Percentiles rank a stretch among this genome's conserved stretches.
Conservation (phyloP, 352 stramenopile genomes). For the Globisporangium yorkense region DNA sequence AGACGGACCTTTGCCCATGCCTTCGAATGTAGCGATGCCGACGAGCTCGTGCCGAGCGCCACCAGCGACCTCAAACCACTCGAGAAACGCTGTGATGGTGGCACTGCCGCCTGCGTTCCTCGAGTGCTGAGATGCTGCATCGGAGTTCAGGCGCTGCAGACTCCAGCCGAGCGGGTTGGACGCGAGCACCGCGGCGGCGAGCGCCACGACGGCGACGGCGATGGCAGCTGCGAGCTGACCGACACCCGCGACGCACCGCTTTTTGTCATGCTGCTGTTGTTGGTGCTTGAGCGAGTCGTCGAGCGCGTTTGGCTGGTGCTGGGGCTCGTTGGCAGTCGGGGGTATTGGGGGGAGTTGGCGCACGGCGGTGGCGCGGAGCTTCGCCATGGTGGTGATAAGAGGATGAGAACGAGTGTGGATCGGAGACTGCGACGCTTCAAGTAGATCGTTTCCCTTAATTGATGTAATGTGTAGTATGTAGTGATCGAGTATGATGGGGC, state of each 20-base stretch:
- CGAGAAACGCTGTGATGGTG: slow-evolving; percentile 20
- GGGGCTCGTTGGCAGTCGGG: no score
- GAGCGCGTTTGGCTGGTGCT: background rate
- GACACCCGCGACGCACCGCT: slow-evolving; percentile 5
- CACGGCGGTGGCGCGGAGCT: background rate
- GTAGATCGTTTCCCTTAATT: background rate
- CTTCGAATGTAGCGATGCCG: slow-evolving; percentile 20
- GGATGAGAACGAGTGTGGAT: background rate
- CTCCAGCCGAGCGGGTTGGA: slow-evolving; percentile 3
- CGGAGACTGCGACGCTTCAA: background rate
- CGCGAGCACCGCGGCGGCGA: slow-evolving; percentile 5
- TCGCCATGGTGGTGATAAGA: background rate
- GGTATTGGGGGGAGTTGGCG: background rate
- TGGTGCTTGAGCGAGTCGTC: background rate
- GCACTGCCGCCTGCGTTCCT: background rate
- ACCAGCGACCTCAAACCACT: slow-evolving; percentile 35
- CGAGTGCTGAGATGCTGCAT: background rate
- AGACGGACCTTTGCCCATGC: slow-evolving; percentile 29
- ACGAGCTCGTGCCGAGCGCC: slow-evolving; percentile 19
- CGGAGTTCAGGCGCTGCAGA: background rate
- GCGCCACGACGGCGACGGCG: background rate
- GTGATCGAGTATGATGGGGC: no score
- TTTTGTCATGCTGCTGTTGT: background rate
- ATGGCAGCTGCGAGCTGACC: slow-evolving; percentile 2
- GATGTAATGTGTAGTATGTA: background rate